A percentile compares a stretch with the other conserved stretches of the same genome.
phyloP scores from a whole-genome alignment of 352 stramenopile species.

The Phytophthora sp. region DNA sequence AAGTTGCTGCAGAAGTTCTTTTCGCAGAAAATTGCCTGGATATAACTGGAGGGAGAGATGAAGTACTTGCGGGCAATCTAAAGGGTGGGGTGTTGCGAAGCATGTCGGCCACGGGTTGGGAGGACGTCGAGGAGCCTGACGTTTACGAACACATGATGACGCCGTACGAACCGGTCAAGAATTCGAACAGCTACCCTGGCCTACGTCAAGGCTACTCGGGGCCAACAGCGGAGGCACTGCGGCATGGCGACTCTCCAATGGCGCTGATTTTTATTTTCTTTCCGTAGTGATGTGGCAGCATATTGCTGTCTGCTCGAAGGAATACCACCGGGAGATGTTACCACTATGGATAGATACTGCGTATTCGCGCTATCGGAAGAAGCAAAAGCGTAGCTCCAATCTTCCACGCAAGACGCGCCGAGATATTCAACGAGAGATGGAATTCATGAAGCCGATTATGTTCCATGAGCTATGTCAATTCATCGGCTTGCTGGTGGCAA shows the following conservation, averaged over 20 bases:
- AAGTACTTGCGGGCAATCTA: slow-evolving; percentile 19
- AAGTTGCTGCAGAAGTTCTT: no score
- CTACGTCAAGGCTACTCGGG: no score
- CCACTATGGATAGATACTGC: background rate
- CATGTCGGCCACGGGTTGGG: slow-evolving; percentile 11
- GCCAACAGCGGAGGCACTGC: background rate
- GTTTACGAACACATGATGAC: no score
- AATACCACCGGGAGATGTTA: slow-evolving; percentile 21
- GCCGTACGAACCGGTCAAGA: no score
- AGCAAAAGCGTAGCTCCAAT: background rate
- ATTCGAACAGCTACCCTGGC: no score
- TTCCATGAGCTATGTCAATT: slow-evolving; percentile 13
- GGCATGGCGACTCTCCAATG: slow-evolving; percentile 5
- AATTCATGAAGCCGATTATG: slow-evolving; percentile 4
- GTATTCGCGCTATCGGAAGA: slow-evolving; percentile 14
- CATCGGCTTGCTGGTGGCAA: slow-evolving; percentile 5
- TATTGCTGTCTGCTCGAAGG: slow-evolving; percentile 19
- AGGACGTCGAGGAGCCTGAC: slow-evolving; percentile 15
- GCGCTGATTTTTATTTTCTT: slow-evolving; percentile 27
- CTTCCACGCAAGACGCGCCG: slow-evolving; percentile 12
- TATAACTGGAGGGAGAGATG: no score
- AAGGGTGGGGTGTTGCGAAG: slow-evolving; percentile 5
- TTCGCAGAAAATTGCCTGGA: no score
- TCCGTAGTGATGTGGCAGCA: slow-evolving; percentile 25
- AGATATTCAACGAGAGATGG: slow-evolving; percentile 18